Conservation (phyloP, 331 rosid genomes). For the Saraca asoca region DNA sequence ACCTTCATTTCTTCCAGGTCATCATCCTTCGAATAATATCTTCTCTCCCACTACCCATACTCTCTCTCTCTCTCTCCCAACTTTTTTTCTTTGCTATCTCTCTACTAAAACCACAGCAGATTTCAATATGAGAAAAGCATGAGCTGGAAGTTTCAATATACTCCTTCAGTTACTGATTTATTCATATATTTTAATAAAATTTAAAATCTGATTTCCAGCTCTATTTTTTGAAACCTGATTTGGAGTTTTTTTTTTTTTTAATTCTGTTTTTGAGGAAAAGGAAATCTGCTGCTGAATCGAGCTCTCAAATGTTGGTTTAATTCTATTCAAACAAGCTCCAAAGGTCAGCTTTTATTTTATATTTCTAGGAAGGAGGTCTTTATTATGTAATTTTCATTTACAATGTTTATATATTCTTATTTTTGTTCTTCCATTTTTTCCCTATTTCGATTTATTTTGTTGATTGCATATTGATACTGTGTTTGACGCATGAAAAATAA, state of each 20-base stretch:
- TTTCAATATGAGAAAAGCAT: neutral
- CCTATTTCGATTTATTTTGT: neutral
- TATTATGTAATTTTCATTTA: neutral
- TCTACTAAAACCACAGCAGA: constrained; percentile 28
- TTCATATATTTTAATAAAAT: neutral
- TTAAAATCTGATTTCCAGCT: neutral
- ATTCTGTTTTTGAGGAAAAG: neutral
- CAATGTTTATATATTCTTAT: constrained; percentile 4
- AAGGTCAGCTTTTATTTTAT: constrained; percentile 38
- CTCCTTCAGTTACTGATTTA: constrained; percentile 11
- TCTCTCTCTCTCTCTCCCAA: neutral
- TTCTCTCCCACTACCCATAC: constrained; percentile 33
- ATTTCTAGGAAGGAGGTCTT: no score
- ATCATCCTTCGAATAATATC: constrained; percentile 51
- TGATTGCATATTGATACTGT: constrained; percentile 16
- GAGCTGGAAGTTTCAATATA: constrained; percentile 33
- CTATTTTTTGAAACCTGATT: constrained; percentile 29
- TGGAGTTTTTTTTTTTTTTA: constrained; percentile 29
- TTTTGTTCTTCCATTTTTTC: neutral
- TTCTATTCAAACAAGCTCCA: constrained; percentile 34
- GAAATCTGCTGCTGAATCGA: constrained; percentile 39
- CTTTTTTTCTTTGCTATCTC: constrained; percentile 32
- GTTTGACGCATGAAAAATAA: constrained; percentile 2
- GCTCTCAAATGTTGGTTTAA: constrained; percentile 44
- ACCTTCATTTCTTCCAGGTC: constrained; percentile 60